Percentiles rank a stretch among this genome's conserved stretches.
Evolutionary conservation across 495 filamentous ascomycete genomes (phyloP).

Genomic region (Talaromyces wortmannii): DNA sequence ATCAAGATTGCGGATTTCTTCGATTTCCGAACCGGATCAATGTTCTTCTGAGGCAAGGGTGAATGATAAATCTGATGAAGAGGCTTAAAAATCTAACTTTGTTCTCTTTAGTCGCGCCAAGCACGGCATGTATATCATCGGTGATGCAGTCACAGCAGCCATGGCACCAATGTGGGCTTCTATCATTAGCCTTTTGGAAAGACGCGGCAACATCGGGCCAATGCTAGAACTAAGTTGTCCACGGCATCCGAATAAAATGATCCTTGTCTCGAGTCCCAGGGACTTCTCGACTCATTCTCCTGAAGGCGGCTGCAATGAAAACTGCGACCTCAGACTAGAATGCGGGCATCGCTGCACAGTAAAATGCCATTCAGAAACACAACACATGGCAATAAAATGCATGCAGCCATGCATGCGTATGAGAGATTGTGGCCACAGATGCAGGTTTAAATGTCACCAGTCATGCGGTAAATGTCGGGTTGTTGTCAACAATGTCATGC

Average conservation of each 20-base stretch:
- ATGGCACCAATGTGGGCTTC: constrained; percentile 60
- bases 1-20: constrained; percentile 59
- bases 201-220: constrained; percentile 43
- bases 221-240: constrained; percentile 55
- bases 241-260: constrained; percentile 49
- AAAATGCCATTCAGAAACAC: constrained; percentile 53
- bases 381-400: constrained; percentile 56
- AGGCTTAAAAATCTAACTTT: background rate
- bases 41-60: constrained; percentile 49
- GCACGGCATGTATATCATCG: constrained; percentile 76
- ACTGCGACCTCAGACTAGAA: constrained; percentile 44
- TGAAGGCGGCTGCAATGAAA: constrained; percentile 55
- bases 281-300: constrained; percentile 53
- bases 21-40: constrained; percentile 71
- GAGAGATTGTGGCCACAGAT: constrained; percentile 51
- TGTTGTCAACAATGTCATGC: constrained; percentile 22
- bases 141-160: constrained; percentile 50
- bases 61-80: background rate
- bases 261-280: constrained; percentile 47
- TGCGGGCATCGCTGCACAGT: constrained; percentile 60
- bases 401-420: constrained; percentile 40
- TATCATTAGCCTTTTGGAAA: constrained; percentile 45
- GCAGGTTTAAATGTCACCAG: constrained; percentile 48
- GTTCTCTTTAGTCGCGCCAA: constrained; percentile 43
- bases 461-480: constrained; percentile 30